Evolutionary conservation across 352 stramenopile genomes (phyloP).

Genomic region (Phytopythium chamaehyphon): DNA sequence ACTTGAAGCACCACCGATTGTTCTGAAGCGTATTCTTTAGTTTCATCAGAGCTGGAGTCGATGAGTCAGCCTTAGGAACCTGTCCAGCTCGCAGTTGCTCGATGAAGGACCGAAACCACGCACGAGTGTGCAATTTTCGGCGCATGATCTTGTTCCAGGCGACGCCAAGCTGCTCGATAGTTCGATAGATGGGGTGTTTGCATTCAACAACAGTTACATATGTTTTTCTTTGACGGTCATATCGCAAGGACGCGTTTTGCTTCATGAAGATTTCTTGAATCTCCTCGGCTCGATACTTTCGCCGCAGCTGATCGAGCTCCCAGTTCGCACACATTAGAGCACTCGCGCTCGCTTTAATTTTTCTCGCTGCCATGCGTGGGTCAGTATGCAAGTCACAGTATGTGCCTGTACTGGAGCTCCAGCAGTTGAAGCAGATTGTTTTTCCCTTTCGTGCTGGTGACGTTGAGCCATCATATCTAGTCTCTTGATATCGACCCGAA

Average conservation of each 20-base stretch:
- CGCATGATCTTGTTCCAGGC: slow-evolving; percentile 88
- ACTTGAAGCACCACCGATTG: slow-evolving; percentile 55
- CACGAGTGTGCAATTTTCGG: slow-evolving; percentile 74
- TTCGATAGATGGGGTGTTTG: slow-evolving; percentile 90
- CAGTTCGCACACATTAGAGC: slow-evolving; percentile 91
- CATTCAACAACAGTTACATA: slow-evolving; percentile 89
- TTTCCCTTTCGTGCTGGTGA: slow-evolving; percentile 9
- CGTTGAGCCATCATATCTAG: slow-evolving; percentile 4
- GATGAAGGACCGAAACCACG: slow-evolving; percentile 90
- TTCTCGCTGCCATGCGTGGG: slow-evolving; percentile 35
- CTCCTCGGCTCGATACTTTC: slow-evolving; percentile 87
- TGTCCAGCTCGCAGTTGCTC: slow-evolving; percentile 74
- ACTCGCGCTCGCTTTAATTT: slow-evolving; percentile 57
- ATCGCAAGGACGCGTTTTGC: slow-evolving; percentile 82
- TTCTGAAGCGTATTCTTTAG: slow-evolving; percentile 85
- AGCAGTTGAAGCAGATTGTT: slow-evolving; percentile 91
- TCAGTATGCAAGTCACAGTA: slow-evolving; percentile 67
- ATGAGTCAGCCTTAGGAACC: slow-evolving; percentile 38
- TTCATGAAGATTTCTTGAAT: slow-evolving; percentile 93
- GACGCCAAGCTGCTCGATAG: slow-evolving; percentile 37
- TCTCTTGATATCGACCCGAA: no score
- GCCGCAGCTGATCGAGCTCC: slow-evolving; percentile 84
- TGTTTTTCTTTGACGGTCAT: slow-evolving; percentile 79
- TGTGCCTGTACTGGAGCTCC: slow-evolving; percentile 85
- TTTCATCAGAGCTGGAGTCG: slow-evolving; percentile 62